These are phyloP conservation scores for Penicillium sp. DNA, from an alignment of 2,329 filamentous ascomycete genomes.

Conservation along the genomic window DNA sequence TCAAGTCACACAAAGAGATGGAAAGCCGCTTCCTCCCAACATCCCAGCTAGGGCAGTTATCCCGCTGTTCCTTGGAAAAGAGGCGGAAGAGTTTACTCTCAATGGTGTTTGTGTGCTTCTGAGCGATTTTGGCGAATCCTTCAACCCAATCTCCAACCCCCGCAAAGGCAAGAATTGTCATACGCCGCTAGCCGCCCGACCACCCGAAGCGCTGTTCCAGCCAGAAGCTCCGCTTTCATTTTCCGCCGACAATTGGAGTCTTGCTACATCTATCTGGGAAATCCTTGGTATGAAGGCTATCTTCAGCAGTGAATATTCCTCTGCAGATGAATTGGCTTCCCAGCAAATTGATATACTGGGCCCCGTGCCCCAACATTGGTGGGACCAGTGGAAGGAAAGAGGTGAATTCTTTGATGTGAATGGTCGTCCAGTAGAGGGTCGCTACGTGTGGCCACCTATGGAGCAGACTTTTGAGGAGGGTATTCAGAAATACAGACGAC, in stretches of 20 bases:
- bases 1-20: conserved; percentile 24
- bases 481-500: conserved; percentile 20
- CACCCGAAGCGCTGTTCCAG: conserved; percentile 30
- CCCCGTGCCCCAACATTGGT: conserved; percentile 20
- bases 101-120: conserved; percentile 33
- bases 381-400: conserved; percentile 17
- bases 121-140: conserved; percentile 39
- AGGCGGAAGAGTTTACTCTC: conserved; percentile 28
- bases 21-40: conserved; percentile 26
- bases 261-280: conserved; percentile 27
- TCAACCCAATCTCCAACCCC: conserved; percentile 9
- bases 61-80: conserved; percentile 31
- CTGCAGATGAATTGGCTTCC: conserved; percentile 18
- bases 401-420: conserved; percentile 15
- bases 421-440: conserved; percentile 11
- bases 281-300: conserved; percentile 29
- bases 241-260: conserved; percentile 29
- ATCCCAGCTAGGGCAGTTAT: conserved; percentile 29
- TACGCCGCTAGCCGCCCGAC: conserved; percentile 14
- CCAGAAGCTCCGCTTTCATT: conserved; percentile 17
- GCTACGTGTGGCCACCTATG: conserved; percentile 19
- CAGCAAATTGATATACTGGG: conserved; percentile 27
- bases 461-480: conserved; percentile 29
- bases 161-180: conserved; percentile 22
- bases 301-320: conserved; percentile 17